A percentile compares a stretch with the other conserved stretches of the same genome.
Conservation (phyloP, 345 rosid genomes). For the Turnera subulata region DNA sequence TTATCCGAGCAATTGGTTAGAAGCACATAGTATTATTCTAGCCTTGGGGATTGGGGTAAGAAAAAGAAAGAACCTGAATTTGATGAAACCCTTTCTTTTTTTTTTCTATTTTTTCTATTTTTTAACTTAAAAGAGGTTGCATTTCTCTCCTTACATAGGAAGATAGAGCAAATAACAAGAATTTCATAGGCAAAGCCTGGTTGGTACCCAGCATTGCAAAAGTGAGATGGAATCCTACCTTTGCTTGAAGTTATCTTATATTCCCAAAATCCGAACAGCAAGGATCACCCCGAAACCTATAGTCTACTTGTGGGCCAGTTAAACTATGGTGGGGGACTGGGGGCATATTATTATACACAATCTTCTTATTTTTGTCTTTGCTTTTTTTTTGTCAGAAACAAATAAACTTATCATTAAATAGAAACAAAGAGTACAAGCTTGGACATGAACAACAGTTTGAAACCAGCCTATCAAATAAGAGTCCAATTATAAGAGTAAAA, state of each 20-base stretch:
- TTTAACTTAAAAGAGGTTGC: background rate
- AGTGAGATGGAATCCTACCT: background rate
- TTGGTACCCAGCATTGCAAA: background rate
- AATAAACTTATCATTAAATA: too few relatives aligned
- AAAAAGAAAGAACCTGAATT: background rate
- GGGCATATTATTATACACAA: too few relatives aligned
- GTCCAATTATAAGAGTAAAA: too few relatives aligned
- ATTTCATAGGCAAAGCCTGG: too few relatives aligned
- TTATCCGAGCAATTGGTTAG: background rate
- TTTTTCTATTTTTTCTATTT: too few relatives aligned
- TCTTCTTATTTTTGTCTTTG: too few relatives aligned
- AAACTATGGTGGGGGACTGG: too few relatives aligned
- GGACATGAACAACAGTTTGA: too few relatives aligned
- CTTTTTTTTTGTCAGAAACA: too few relatives aligned
- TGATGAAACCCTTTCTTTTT: background rate
- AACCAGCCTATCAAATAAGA: too few relatives aligned
- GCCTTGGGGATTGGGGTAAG: conserved; percentile 9
- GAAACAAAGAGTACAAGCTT: too few relatives aligned
- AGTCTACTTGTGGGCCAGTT: too few relatives aligned
- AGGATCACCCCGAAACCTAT: background rate
- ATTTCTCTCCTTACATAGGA: background rate
- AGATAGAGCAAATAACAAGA: background rate
- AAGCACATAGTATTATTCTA: conserved; percentile 2
- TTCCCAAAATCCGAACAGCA: conserved; percentile 7
- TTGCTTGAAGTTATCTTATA: conserved; percentile 15